Percentiles rank a stretch among this genome's conserved stretches.
phyloP scores from a whole-genome alignment of 2,329 filamentous ascomycete genomes.

The Westerdykella ornata region DNA sequence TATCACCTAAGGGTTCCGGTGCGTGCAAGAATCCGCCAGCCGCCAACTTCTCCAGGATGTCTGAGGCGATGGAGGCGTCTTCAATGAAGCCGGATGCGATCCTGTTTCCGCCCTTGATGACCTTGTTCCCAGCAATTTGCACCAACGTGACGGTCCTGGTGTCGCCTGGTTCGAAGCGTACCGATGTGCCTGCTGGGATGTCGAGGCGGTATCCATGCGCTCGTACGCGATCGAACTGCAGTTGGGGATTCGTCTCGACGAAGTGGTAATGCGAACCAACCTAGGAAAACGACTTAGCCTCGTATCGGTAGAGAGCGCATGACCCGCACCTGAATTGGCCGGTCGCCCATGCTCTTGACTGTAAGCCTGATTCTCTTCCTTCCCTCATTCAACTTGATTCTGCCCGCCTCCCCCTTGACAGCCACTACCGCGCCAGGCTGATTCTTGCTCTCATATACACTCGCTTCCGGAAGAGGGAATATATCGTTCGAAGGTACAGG shows the following conservation, averaged over 20 bases:
- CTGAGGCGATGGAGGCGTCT: constrained; percentile 51
- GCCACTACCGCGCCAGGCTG: constrained; percentile 76
- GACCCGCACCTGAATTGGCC: constrained; percentile 69
- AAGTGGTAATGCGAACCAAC: constrained; percentile 94
- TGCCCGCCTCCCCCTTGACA: constrained; percentile 57
- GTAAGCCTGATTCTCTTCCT: constrained; percentile 65
- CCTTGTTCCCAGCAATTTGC: constrained; percentile 71
- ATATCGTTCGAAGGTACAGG: constrained; percentile 63
- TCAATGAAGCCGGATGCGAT: constrained; percentile 70
- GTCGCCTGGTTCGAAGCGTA: constrained; percentile 91
- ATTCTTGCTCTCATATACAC: constrained; percentile 59
- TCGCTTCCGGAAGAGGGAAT: constrained; percentile 60
- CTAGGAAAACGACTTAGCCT: constrained; percentile 28
- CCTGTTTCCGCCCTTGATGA: constrained; percentile 78
- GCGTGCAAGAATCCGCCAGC: constrained; percentile 71
- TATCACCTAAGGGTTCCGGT: constrained; percentile 57
- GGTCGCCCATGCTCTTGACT: constrained; percentile 80
- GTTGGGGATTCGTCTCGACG: constrained; percentile 83
- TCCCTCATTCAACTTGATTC: constrained; percentile 65
- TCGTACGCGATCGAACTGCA: constrained; percentile 77
- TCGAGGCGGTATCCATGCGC: constrained; percentile 84
- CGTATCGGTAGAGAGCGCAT: background rate
- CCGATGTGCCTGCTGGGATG: constrained; percentile 83
- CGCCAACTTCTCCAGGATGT: constrained; percentile 62
- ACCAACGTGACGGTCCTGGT: constrained; percentile 84